Evolutionary conservation across 176 grass and related monocot genomes (phyloP), one percentile per base, ranked within the genome.

Genomic region (Microstegium vimineum): DNA sequence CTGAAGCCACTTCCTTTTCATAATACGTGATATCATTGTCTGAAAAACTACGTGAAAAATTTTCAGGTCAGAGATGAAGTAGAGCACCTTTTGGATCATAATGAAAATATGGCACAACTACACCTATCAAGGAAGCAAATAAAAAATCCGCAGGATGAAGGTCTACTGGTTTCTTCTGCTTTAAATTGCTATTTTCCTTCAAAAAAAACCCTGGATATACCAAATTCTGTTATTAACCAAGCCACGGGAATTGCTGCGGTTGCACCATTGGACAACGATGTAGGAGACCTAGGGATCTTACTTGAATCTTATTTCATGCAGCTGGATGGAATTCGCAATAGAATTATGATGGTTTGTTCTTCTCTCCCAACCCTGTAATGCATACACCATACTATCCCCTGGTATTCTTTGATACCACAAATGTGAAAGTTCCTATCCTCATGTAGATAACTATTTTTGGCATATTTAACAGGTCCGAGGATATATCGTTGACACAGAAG

Each of bases 281-380:
- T 60, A 30, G 92, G 84, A 65, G 82, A 89, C 32, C 84, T 94
- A 63, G 92, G 89, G 80, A 91, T 94, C 77, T 71, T 94, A 49
- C 84, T 94, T 54, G 92, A 94, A 67, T 89, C 81, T 37, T 94
- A 94, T 70, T 94, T 94, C 92, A 94, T 82, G 81, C 92, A 94
- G 80, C 68, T 94, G 81, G 92, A 87, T 80, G 92, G 89, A 20
- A 91, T 84, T 63, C 92, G 73, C 18, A 94, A 89, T 77, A 85
- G 69, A 79, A 89, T 91, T 23, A 78, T 83, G 62, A 89, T 74
- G 86, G 92, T 94, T 74, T 78, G 86, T 91, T 40, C 12, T 25
- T 78, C 27, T 46, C 64, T 69, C 34, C 25, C 34, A 45, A 68
- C 27, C 51, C 26, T 43, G 9, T 10, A 68, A 40, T 16, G 31